phyloP scores from a whole-genome alignment of 345 rosid genomes.

The Eucalyptus rudis region DNA sequence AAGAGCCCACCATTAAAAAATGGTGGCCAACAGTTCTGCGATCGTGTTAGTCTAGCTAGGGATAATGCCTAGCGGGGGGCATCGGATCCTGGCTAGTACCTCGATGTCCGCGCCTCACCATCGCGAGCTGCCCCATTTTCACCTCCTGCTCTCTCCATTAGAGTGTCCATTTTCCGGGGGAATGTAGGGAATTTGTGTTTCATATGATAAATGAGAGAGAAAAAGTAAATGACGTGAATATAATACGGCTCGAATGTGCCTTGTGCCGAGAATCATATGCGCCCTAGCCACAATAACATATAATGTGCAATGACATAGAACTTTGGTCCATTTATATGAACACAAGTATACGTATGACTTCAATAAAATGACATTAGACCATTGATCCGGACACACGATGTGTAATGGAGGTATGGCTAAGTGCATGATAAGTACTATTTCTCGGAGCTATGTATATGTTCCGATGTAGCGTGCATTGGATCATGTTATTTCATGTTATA shows the following conservation, averaged over 20 bases:
- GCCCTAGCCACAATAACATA: neutral
- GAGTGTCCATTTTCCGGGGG: neutral
- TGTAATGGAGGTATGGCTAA: neutral
- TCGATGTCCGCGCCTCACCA: neutral
- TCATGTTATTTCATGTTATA: neutral
- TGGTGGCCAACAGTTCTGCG: neutral
- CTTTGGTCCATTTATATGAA: neutral
- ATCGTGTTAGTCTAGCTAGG: neutral
- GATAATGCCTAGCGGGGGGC: neutral
- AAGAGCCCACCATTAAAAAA: neutral
- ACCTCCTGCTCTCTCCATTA: neutral
- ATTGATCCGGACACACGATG: rapidly evolving
- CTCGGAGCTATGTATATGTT: rapidly evolving
- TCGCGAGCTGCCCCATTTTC: neutral
- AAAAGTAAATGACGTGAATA: neutral
- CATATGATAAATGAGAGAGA: neutral
- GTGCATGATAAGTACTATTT: neutral
- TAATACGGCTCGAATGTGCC: neutral
- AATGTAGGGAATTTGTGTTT: too few species aligned
- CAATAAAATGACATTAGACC: neutral
- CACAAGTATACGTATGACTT: neutral
- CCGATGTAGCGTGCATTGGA: neutral
- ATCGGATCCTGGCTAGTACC: neutral
- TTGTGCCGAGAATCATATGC: too few species aligned
- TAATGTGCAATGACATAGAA: neutral